A percentile compares a stretch with the other conserved stretches of the same genome.
Conservation (phyloP, 768 basidiomycete species). For the Lactifluus echinatus region DNA sequence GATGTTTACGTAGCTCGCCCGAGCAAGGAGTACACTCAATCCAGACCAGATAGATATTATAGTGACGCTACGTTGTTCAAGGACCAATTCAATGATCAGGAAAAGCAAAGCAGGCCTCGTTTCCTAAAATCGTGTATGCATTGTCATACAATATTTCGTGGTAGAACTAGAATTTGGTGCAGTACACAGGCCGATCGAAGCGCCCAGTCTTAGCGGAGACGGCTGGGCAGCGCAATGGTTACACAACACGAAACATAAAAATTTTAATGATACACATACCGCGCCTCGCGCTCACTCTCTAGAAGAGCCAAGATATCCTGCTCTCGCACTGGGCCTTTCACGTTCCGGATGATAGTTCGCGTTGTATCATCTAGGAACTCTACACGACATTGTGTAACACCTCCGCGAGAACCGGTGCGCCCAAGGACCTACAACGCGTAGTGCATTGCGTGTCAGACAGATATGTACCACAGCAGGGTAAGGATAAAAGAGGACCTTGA, state of each 20-base stretch:
- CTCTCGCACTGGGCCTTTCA: slow-evolving; percentile 94
- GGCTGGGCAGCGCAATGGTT: slow-evolving; percentile 21
- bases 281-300: slow-evolving; percentile 98
- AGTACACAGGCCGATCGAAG: background rate
- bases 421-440: slow-evolving; percentile 70
- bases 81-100: background rate
- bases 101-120: background rate
- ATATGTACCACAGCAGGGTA: background rate
- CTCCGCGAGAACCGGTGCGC: slow-evolving; percentile 96
- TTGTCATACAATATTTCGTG: slow-evolving; percentile 20
- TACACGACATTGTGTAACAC: slow-evolving; percentile 98
- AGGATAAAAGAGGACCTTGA: slow-evolving; percentile 54
- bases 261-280: slow-evolving; percentile 49
- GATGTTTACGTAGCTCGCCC: no score
- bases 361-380: slow-evolving; percentile 98
- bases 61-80: background rate
- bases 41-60: no score
- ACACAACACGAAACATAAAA: background rate
- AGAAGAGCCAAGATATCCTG: slow-evolving; percentile 94
- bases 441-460: slow-evolving; percentile 13
- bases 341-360: slow-evolving; percentile 96
- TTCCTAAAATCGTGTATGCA: slow-evolving; percentile 1
- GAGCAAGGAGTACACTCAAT: no score
- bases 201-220: slow-evolving; percentile 26
- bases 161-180: slow-evolving; percentile 9